phyloP scores from a whole-genome alignment of 2,329 filamentous ascomycete genomes.

The Alternaria panax region DNA sequence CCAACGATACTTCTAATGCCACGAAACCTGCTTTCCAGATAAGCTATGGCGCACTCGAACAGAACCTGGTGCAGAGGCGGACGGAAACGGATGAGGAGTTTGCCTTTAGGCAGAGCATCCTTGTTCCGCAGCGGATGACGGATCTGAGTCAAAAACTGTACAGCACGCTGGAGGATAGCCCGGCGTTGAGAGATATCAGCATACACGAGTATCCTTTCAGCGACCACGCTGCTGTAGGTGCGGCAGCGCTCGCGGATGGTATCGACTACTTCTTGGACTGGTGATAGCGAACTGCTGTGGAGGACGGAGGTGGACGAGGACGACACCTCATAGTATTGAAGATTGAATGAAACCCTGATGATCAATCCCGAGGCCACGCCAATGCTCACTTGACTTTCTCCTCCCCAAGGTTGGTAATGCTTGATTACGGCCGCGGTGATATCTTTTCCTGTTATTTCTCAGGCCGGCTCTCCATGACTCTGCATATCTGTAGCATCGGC shows the following conservation, averaged over 20 bases:
- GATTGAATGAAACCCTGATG: background rate
- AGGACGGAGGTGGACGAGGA: background rate
- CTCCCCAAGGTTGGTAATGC: background rate
- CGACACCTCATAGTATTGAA: background rate
- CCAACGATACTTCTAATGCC: conserved; percentile 1
- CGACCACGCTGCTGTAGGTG: conserved; percentile 41
- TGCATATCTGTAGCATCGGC: background rate
- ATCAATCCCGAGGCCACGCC: background rate
- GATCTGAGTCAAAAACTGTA: conserved; percentile 34
- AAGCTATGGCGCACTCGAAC: conserved; percentile 42
- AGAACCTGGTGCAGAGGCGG: conserved; percentile 33
- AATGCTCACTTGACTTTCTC: background rate
- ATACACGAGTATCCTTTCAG: conserved; percentile 43
- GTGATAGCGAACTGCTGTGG: conserved; percentile 17
- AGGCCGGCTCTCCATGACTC: background rate
- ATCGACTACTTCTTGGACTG: conserved; percentile 46
- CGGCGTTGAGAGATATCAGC: conserved; percentile 34
- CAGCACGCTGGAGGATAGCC: conserved; percentile 28
- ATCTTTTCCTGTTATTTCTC: background rate
- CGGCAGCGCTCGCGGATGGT: conserved; percentile 38
- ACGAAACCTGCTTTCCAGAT: conserved; percentile 43
- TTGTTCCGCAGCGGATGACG: conserved; percentile 34
- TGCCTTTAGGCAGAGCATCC: conserved; percentile 34
- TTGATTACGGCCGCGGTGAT: background rate
- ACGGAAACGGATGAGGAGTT: conserved; percentile 40